phyloP scores from a whole-genome alignment of 139 green algal species.

The Coccomyxa sp. region DNA sequence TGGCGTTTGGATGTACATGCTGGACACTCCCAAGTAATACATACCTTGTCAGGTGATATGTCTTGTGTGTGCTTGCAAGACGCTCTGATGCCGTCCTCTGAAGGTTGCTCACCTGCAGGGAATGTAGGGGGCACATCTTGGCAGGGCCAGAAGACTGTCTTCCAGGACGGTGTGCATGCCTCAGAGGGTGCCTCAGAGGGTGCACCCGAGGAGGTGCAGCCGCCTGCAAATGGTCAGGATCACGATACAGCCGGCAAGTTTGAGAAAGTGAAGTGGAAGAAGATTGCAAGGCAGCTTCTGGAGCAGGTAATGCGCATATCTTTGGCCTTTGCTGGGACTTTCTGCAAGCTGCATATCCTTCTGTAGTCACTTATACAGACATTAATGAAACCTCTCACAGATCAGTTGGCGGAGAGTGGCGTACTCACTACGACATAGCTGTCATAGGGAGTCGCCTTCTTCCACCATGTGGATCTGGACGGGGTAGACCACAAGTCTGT shows the following conservation, averaged over 20 bases:
- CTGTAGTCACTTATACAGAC: neutral
- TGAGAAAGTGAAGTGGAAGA: constrained; percentile 40
- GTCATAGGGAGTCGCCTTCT: too few relatives aligned
- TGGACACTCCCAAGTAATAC: neutral
- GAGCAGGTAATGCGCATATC: neutral
- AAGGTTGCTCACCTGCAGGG: constrained; percentile 2
- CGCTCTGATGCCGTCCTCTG: neutral
- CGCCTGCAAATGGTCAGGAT: neutral
- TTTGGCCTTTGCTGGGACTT: neutral
- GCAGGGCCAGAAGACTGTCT: constrained; percentile 64
- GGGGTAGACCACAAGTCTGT: too few relatives aligned
- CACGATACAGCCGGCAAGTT: neutral
- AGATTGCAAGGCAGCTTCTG: constrained; percentile 25
- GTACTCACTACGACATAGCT: neutral
- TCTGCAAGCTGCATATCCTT: neutral
- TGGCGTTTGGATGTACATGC: neutral
- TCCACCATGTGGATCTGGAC: too few relatives aligned
- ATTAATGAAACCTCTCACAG: neutral
- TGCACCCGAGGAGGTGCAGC: neutral
- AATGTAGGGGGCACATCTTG: constrained; percentile 58
- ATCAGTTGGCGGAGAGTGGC: neutral
- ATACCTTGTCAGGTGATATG: neutral
- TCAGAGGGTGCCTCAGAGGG: neutral
- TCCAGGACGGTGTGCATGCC: constrained; percentile 45
- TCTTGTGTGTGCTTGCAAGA: neutral